Evolutionary conservation across 2,329 filamentous ascomycete genomes (phyloP).

Genomic region (Monilinia vaccinii-corymbosi): DNA sequence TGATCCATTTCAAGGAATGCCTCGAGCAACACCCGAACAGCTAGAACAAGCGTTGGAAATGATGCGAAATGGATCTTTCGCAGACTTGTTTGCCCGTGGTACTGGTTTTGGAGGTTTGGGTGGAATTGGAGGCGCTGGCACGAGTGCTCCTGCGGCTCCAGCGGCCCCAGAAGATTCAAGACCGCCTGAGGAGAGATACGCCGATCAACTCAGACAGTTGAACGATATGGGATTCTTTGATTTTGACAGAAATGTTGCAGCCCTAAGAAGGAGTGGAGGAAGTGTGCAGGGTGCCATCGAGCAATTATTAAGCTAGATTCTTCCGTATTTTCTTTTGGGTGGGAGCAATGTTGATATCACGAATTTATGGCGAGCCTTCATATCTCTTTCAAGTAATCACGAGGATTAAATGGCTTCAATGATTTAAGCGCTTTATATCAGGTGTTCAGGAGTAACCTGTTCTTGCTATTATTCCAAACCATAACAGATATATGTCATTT

Average conservation of each 20-base stretch:
- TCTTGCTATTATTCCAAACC: background rate
- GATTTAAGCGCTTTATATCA: background rate
- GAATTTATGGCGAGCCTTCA: background rate
- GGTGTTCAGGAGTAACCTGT: background rate
- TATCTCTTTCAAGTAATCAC: background rate
- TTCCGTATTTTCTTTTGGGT: background rate
- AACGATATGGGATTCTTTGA: constrained; percentile 99
- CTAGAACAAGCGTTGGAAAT: constrained; percentile 45
- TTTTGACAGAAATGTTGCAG: constrained; percentile 86
- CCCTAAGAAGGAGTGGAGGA: constrained; percentile 78
- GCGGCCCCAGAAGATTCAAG: constrained; percentile 69
- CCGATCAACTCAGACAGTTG: constrained; percentile 78
- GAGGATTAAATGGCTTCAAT: background rate
- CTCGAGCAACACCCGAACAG: constrained; percentile 45
- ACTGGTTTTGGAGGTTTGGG: constrained; percentile 10
- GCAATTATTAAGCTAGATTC: constrained; percentile 44
- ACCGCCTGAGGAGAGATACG: constrained; percentile 89
- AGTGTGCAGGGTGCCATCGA: constrained; percentile 90
- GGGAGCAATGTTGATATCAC: background rate
- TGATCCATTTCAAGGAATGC: constrained; percentile 37
- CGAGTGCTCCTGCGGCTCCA: constrained; percentile 41
- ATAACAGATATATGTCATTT: background rate
- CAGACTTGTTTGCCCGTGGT: constrained; percentile 16
- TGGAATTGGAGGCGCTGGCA: constrained; percentile 31
- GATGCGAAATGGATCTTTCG: constrained; percentile 21